Evolutionary conservation across 2,329 filamentous ascomycete genomes (phyloP).

Genomic region (Ophiostoma montium): DNA sequence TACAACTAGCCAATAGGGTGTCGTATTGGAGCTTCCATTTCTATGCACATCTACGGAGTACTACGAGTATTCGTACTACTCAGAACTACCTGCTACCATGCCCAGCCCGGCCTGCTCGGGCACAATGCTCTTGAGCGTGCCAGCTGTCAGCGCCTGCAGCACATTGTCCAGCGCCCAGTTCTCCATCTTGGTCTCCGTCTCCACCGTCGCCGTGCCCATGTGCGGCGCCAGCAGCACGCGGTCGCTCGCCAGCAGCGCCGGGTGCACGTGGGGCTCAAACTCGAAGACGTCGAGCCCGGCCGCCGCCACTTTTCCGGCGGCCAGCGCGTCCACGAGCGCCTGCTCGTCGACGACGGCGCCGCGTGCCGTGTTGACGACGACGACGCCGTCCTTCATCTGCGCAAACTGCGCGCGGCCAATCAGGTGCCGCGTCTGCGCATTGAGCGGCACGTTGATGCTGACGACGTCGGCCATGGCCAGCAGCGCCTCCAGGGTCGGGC

Average conservation of each 20-base stretch:
- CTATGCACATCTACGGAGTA: too few relatives aligned
- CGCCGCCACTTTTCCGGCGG: constrained; percentile 27
- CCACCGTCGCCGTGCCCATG: constrained; percentile 72
- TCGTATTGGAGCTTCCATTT: background rate
- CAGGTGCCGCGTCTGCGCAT: constrained; percentile 24
- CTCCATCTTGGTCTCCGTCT: constrained; percentile 26
- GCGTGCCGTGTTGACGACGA: constrained; percentile 42
- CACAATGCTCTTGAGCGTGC: constrained; percentile 10
- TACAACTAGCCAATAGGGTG: background rate
- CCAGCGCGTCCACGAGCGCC: constrained; percentile 32
- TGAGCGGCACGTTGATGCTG: constrained; percentile 33
- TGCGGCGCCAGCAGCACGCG: constrained; percentile 66
- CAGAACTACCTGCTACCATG: background rate
- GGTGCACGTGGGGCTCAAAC: constrained; percentile 49
- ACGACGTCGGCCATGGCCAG: constrained; percentile 33
- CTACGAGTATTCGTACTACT: too few relatives aligned
- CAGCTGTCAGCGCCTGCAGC: constrained; percentile 14
- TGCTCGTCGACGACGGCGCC: constrained; percentile 37
- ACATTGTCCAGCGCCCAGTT: constrained; percentile 12
- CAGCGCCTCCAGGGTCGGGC: constrained; percentile 25
- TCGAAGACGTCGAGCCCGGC: constrained; percentile 39
- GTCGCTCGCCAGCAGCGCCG: constrained; percentile 54
- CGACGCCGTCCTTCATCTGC: constrained; percentile 34
- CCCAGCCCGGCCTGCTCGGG: constrained; percentile 10
- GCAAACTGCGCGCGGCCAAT: constrained; percentile 28